phyloP scores from a whole-genome alignment of 306 rosid species.

The Pyrus bretschneideri region DNA sequence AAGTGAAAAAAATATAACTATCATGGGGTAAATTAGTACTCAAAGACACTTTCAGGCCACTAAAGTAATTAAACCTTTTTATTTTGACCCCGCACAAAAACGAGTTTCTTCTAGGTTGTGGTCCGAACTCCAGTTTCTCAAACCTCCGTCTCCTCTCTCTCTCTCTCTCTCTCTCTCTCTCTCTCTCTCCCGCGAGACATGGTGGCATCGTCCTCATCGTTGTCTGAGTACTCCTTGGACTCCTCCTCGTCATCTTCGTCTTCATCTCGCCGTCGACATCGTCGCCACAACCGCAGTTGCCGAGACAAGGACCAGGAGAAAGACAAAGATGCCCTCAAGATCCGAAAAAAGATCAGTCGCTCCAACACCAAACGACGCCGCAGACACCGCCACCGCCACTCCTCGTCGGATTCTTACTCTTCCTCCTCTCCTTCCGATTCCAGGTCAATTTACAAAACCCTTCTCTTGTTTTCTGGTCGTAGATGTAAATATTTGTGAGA shows the following conservation, averaged over 20 bases:
- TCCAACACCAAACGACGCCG: constrained; percentile 75
- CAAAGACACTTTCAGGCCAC: no score
- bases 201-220: constrained; percentile 69
- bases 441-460: constrained; percentile 29
- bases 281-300: constrained; percentile 39
- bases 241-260: constrained; percentile 22
- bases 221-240: constrained; percentile 28
- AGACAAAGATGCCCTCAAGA: constrained; percentile 57
- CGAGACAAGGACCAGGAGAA: constrained; percentile 30
- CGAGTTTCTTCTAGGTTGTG: not conserved
- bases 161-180: not conserved
- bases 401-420: constrained; percentile 43
- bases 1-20: no score
- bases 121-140: not conserved
- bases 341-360: constrained; percentile 52
- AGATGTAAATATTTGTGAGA: not conserved
- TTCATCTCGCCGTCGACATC: constrained; percentile 38
- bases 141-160: not conserved
- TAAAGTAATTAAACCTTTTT: no score
- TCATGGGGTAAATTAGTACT: no score
- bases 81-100: not conserved
- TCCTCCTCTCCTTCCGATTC: constrained; percentile 54
- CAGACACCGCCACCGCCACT: constrained; percentile 47
- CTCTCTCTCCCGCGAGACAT: constrained; percentile 7
- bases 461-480: not conserved